Evolutionary conservation across 2,329 filamentous ascomycete genomes (phyloP).

Genomic region (Penicillium sp.): DNA sequence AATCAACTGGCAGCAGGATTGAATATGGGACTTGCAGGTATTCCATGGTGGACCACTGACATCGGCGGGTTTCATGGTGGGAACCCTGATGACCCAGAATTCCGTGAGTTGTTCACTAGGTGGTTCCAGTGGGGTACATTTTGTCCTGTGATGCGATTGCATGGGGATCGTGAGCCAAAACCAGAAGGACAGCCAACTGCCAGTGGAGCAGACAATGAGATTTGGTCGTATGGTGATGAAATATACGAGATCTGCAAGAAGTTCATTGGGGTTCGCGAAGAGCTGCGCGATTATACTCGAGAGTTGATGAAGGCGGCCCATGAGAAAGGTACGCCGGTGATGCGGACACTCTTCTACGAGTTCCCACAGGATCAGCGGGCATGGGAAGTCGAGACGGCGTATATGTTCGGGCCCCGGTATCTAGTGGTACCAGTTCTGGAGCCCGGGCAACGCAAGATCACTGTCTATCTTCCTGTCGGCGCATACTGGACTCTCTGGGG

Average conservation of each 20-base stretch:
- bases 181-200: constrained; percentile 34
- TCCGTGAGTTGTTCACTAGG: constrained; percentile 66
- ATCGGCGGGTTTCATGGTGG: constrained; percentile 73
- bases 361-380: constrained; percentile 59
- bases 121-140: constrained; percentile 74
- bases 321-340: constrained; percentile 63
- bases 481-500: constrained; percentile 51
- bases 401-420: constrained; percentile 67
- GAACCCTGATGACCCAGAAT: constrained; percentile 57
- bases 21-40: constrained; percentile 67
- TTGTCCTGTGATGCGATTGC: constrained; percentile 69
- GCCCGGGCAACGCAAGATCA: constrained; percentile 49
- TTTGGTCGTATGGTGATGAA: constrained; percentile 68
- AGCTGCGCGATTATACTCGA: constrained; percentile 62
- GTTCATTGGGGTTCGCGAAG: constrained; percentile 63
- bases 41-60: constrained; percentile 73
- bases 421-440: constrained; percentile 61
- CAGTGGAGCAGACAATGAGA: constrained; percentile 50
- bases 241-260: constrained; percentile 64
- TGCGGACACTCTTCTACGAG: constrained; percentile 67
- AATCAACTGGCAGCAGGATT: constrained; percentile 67
- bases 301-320: constrained; percentile 64
- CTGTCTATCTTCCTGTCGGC: constrained; percentile 59
- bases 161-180: constrained; percentile 67
- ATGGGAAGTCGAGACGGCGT: constrained; percentile 65